Evolutionary conservation across 1,284 basidiomycete genomes (phyloP), one percentile per base, ranked within the genome.

Genomic region (Trichosporon faecale): DNA sequence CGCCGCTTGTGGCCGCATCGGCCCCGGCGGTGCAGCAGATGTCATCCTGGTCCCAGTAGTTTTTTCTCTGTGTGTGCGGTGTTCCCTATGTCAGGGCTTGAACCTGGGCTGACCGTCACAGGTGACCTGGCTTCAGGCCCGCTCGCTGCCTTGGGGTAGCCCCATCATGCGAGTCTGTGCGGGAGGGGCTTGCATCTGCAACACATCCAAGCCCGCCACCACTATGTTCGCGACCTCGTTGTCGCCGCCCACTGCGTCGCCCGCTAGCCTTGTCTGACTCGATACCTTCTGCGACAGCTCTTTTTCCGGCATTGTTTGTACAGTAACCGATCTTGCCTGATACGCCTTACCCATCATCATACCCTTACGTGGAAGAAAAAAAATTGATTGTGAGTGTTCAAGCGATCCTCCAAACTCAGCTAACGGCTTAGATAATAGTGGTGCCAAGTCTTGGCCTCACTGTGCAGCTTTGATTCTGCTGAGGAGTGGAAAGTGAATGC

Each of bases 111-210:
- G 29, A 61, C 18, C 18, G 16, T 23, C 18, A 21, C 57, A 61
- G 57, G 29, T 61, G 7, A 33, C 57, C 23, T 61, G 57, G 57
- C 6, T 31, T 61, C 57, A 61, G 29, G 57, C 57, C 16, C 57
- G 57, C 57, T 21, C 57, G 29, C 14, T 61, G 57, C 57, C 57
- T 21, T 61, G 57, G 57, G 57, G 57, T 18, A 61, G 57, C 27
- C 29, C 57, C 5, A 33, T 61, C 57, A 61, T 61, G 57, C 33
- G 57, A 31, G 57, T 61, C 16, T 61, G 57, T 23, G 57, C 57
- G 11, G 57, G 57, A 33, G 57, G 29, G 3, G 29, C 57, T 14
- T 61, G 57, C 57, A 9, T 61, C 29, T 61, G 57, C 57, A 61
- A 61, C 29, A 29, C 29, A 16, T n/a, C 57, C 18, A 61, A 61